phyloP scores from a whole-genome alignment of 1,284 basidiomycete species.

The Trichosporon coremiiforme region DNA sequence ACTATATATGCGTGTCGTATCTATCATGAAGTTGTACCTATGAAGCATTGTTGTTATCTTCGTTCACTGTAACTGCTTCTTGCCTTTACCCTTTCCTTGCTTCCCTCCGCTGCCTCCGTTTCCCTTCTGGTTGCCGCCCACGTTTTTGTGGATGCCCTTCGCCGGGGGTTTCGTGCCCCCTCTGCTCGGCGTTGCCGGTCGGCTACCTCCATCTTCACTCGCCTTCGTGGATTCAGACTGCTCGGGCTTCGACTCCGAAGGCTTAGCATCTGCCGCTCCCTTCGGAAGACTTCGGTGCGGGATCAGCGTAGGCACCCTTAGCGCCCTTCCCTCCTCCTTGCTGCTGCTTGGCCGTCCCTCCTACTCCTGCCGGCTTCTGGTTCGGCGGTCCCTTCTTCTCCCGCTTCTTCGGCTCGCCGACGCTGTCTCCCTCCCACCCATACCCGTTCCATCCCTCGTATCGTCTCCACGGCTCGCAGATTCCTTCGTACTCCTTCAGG shows the following conservation, averaged over 20 bases:
- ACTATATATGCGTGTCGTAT: background rate
- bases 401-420: slow-evolving; percentile 30
- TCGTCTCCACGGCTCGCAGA: slow-evolving; percentile 23
- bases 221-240: background rate
- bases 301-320: background rate
- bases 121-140: too few relatives aligned
- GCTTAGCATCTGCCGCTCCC: background rate
- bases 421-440: slow-evolving; percentile 39
- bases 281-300: background rate
- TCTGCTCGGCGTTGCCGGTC: background rate
- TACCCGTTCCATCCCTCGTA: slow-evolving; percentile 43
- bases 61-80: background rate
- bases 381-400: slow-evolving; percentile 13
- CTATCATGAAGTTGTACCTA: background rate
- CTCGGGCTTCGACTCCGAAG: background rate
- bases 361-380: slow-evolving; percentile 21
- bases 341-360: slow-evolving; percentile 22
- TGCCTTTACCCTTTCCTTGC: background rate
- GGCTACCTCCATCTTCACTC: background rate
- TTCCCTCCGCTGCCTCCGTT: background rate
- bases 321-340: background rate
- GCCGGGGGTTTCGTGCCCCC: background rate
- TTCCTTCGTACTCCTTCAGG: slow-evolving; percentile 34
- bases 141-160: background rate
- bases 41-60: background rate